A percentile compares a stretch with the other conserved stretches of the same genome.
Conservation (phyloP, 2,329 filamentous ascomycete species). For the Aspergillus novoparasiticus region DNA sequence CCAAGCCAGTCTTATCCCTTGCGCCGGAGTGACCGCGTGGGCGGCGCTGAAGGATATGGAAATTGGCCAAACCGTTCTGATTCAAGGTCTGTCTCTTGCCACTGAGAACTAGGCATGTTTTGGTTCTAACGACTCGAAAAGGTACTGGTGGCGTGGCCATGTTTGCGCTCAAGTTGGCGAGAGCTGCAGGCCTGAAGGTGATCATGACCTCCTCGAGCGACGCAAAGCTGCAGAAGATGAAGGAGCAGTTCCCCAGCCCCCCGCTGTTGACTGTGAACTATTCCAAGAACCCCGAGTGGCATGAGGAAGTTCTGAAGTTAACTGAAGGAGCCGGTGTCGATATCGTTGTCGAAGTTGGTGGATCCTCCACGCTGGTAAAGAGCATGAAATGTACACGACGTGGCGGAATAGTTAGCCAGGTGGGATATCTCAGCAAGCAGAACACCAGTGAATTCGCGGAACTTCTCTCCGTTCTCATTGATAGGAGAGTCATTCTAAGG, state of each 20-base stretch:
- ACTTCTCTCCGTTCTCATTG: constrained; percentile 41
- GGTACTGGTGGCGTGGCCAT: constrained; percentile 42
- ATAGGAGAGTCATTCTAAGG: constrained; percentile 39
- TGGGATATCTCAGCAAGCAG: constrained; percentile 45
- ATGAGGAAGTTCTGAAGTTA: constrained; percentile 36
- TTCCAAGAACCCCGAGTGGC: constrained; percentile 29
- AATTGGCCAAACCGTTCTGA: constrained; percentile 46
- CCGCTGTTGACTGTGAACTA: constrained; percentile 38
- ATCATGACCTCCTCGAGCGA: constrained; percentile 44
- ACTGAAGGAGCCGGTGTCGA: constrained; percentile 40
- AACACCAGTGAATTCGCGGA: constrained; percentile 35
- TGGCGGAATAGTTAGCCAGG: constrained; percentile 47
- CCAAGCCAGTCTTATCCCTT: constrained; percentile 43
- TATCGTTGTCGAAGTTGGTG: constrained; percentile 45
- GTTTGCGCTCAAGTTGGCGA: constrained; percentile 40
- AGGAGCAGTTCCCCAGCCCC: constrained; percentile 24
- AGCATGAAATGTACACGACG: constrained; percentile 45
- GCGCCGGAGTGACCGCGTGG: constrained; percentile 52
- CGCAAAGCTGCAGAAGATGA: constrained; percentile 34
- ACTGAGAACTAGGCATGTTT: no score
- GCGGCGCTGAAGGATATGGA: constrained; percentile 43
- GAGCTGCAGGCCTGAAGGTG: constrained; percentile 35
- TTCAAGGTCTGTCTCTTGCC: constrained; percentile 40
- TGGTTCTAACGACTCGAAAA: constrained; percentile 10
- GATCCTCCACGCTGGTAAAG: constrained; percentile 39